These are phyloP conservation scores for Aspergillus jensenii DNA, from an alignment of 2,329 filamentous ascomycete genomes.

Conservation along the genomic window DNA sequence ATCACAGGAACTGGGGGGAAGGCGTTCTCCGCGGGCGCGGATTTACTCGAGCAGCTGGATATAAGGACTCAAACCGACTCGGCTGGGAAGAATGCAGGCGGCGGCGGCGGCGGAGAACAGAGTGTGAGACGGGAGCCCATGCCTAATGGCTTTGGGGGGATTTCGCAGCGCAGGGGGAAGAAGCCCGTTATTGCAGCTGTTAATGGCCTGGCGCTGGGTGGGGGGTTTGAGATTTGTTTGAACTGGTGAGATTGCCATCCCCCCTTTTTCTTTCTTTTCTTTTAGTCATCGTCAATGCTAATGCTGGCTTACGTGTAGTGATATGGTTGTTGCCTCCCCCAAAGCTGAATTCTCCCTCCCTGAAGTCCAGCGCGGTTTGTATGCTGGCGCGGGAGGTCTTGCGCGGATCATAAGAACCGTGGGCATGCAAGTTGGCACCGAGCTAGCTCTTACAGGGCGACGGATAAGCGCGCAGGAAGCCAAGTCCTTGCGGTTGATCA, in stretches of 20 bases:
- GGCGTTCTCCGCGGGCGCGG: conserved; percentile 47
- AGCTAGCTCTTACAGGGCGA: conserved; percentile 68
- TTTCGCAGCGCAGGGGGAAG: conserved; percentile 58
- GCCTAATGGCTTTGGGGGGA: conserved; percentile 53
- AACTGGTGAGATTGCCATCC: conserved; percentile 62
- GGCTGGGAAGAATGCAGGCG: conserved; percentile 9
- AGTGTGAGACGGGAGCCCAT: conserved; percentile 23
- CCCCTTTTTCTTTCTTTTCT: not conserved
- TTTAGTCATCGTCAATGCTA: not conserved
- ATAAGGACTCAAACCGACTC: conserved; percentile 15
- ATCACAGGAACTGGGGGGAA: conserved; percentile 45
- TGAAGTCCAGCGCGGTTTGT: conserved; percentile 69
- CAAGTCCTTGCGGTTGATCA: conserved; percentile 64
- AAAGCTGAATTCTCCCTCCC: conserved; percentile 66
- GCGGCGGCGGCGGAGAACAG: conserved; percentile 13
- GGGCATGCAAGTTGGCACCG: conserved; percentile 66
- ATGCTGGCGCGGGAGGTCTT: conserved; percentile 69
- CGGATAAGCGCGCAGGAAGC: conserved; percentile 61
- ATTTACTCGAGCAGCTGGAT: conserved; percentile 42
- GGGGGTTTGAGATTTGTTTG: conserved; percentile 83
- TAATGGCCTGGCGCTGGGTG: conserved; percentile 74
- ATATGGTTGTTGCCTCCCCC: conserved; percentile 64
- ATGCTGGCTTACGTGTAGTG: conserved; percentile 46
- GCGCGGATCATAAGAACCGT: conserved; percentile 67
- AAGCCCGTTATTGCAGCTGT: conserved; percentile 77